phyloP scores from a whole-genome alignment of 2,329 filamentous ascomycete species.

The Apiospora sp. region DNA sequence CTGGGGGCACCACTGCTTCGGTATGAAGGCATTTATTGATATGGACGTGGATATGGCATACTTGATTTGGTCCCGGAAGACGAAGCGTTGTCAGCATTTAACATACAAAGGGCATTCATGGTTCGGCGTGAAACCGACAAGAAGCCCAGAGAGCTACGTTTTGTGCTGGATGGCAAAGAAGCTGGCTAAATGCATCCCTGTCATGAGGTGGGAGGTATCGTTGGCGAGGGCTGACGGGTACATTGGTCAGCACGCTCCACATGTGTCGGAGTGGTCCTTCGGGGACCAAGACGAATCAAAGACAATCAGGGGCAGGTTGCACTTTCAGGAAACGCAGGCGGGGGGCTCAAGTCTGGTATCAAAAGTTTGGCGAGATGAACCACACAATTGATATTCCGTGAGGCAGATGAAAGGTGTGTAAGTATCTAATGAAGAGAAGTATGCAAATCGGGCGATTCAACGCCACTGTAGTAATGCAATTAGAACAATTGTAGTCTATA shows the following conservation, averaged over 20 bases:
- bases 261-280: background rate
- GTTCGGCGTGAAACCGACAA: background rate
- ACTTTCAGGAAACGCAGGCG: background rate
- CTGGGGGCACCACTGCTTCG: background rate
- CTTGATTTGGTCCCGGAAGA: background rate
- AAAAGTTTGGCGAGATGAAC: background rate
- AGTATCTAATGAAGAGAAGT: background rate
- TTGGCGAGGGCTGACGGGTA: background rate
- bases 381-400: background rate
- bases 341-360: background rate
- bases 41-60: background rate
- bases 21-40: background rate
- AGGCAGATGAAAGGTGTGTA: background rate
- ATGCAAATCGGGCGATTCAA: background rate
- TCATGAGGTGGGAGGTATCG: background rate
- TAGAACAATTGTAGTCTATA: background rate
- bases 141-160: background rate
- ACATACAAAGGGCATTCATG: background rate
- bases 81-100: background rate
- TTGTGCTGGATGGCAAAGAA: background rate
- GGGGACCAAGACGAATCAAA: background rate
- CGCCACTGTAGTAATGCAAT: background rate
- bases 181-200: slow-evolving; percentile 2
- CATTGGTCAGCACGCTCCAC: background rate
- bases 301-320: background rate